Evolutionary conservation across 1,139 yeast species (phyloP).

Genomic region (Debaryomycetaceae sp.): DNA sequence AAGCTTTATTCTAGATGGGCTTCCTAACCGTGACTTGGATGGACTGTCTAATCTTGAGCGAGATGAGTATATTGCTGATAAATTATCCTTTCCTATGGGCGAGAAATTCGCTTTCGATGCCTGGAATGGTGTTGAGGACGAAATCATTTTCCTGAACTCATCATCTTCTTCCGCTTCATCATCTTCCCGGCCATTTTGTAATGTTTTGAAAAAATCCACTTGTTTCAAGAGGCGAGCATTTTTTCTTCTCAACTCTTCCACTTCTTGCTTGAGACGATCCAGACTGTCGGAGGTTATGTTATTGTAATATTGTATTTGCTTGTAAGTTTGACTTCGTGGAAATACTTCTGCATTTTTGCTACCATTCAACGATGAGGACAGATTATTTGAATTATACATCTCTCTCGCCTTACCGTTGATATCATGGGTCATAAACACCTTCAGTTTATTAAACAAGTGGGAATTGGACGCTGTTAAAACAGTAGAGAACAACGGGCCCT

Average conservation of each 20-base stretch:
- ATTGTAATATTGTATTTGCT: conserved; percentile 1
- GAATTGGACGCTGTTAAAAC: conserved; percentile 30
- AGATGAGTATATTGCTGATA: not conserved
- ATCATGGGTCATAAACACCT: conserved; percentile 47
- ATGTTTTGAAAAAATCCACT: conserved; percentile 2
- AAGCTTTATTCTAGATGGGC: not conserved
- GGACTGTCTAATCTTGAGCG: not conserved
- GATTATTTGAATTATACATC: conserved; percentile 3
- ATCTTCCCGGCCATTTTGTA: not conserved
- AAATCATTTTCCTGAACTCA: conserved; percentile 13
- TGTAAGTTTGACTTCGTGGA: conserved; percentile 2
- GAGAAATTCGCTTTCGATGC: not conserved
- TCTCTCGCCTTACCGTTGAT: conserved; percentile 33
- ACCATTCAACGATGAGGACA: not conserved
- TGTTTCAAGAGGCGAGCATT: conserved; percentile 1
- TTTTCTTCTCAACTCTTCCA: conserved; percentile 1
- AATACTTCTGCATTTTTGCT: not conserved
- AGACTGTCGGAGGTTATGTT: not conserved
- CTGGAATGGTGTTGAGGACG: conserved; percentile 24
- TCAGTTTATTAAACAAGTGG: conserved; percentile 31
- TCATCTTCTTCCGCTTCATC: conserved; percentile 11
- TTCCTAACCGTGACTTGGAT: not conserved
- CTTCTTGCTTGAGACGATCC: not conserved
- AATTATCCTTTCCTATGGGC: not conserved
- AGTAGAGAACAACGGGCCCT: conserved; percentile 26